A percentile compares a stretch with the other conserved stretches of the same genome.
Evolutionary conservation across 768 basidiomycete species (phyloP).

Genomic region (Tricholoma sp.): DNA sequence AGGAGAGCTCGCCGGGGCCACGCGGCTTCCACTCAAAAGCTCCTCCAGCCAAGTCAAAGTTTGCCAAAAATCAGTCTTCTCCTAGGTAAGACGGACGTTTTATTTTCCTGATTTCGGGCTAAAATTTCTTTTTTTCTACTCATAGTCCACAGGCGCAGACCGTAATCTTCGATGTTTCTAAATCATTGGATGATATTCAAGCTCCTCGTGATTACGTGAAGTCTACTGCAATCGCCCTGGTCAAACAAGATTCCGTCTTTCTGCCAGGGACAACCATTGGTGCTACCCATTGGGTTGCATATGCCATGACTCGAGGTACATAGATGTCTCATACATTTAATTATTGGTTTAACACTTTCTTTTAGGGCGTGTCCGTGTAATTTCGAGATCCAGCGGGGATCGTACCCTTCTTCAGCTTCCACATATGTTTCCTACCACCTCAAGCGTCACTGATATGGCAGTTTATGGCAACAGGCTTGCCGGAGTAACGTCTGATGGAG

Average conservation of each 20-base stretch:
- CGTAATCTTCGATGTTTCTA: constrained; percentile 73
- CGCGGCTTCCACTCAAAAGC: constrained; percentile 39
- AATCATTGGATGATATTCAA: constrained; percentile 67
- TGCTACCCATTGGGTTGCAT: constrained; percentile 89
- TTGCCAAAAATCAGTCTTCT: constrained; percentile 45
- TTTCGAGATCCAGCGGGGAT: constrained; percentile 84
- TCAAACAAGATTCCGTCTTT: constrained; percentile 81
- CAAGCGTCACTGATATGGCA: constrained; percentile 81
- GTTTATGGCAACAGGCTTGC: constrained; percentile 79
- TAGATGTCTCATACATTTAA: constrained; percentile 1
- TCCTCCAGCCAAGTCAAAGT: constrained; percentile 34
- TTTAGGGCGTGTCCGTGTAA: constrained; percentile 77
- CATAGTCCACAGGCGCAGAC: constrained; percentile 58
- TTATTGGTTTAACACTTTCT: neutral
- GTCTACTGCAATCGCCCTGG: constrained; percentile 86
- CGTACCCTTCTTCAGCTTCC: constrained; percentile 80
- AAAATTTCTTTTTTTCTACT: neutral
- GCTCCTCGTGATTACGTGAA: constrained; percentile 74
- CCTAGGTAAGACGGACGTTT: constrained; percentile 42
- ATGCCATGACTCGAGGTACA: constrained; percentile 82
- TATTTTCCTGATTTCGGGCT: neutral
- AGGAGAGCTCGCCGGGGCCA: constrained; percentile 68
- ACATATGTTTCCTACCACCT: constrained; percentile 49
- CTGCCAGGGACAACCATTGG: constrained; percentile 85
- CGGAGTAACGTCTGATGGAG: constrained; percentile 84